Conservation (phyloP, 352 stramenopile species). For the Pythium utonaiense region DNA sequence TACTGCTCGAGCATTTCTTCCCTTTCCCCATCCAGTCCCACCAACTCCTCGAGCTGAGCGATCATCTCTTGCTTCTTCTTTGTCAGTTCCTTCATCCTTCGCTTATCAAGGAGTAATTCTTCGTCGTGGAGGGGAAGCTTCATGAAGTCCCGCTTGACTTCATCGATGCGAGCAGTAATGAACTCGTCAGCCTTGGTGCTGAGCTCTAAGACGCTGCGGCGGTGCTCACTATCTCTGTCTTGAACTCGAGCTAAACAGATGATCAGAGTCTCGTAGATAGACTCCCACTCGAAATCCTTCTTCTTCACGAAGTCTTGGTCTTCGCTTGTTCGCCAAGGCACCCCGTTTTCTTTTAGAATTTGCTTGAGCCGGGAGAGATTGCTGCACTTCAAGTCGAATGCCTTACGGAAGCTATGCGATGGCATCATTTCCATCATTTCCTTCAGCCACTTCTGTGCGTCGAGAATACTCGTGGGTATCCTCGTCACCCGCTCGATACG, state of each 20-base stretch:
- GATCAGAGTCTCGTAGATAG: conserved; percentile 54
- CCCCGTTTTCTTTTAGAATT: conserved; percentile 32
- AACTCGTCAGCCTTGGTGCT: conserved; percentile 43
- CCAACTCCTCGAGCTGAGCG: conserved; percentile 44
- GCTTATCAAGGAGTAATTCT: conserved; percentile 13
- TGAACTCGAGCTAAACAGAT: conserved; percentile 57
- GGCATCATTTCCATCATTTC: conserved; percentile 56
- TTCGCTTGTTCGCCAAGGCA: neutral
- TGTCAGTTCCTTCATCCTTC: conserved; percentile 5
- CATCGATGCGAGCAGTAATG: conserved; percentile 33
- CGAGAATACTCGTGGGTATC: conserved; percentile 50
- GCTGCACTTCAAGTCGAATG: conserved; percentile 44
- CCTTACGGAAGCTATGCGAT: conserved; percentile 41
- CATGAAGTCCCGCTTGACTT: conserved; percentile 34
- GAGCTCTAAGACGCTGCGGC: conserved; percentile 52
- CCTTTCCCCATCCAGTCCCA: conserved; percentile 42
- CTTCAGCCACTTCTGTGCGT: conserved; percentile 44
- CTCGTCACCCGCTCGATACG: conserved; percentile 56
- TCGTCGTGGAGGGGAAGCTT: conserved; percentile 30
- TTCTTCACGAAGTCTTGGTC: conserved; percentile 30
- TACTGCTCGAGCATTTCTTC: conserved; percentile 40
- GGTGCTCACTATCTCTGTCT: conserved; percentile 57
- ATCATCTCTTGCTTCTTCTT: conserved; percentile 30
- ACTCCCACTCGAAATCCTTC: conserved; percentile 60
- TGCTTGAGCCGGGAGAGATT: conserved; percentile 46